These are phyloP conservation scores for Saccharum hybrid DNA, from an alignment of 202 grass and related monocot species.

Conservation along the genomic window DNA sequence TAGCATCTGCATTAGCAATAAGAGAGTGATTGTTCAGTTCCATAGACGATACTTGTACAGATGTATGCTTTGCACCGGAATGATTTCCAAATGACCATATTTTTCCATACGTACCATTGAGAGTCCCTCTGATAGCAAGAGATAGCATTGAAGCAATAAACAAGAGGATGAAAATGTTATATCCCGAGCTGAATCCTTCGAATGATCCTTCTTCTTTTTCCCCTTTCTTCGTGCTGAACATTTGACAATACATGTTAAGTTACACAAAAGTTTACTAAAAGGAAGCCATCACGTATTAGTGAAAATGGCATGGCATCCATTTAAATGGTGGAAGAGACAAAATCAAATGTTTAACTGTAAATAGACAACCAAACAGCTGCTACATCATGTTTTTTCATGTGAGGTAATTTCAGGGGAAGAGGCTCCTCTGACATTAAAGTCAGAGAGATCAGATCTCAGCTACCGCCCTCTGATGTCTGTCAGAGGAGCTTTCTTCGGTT, in stretches of 20 bases:
- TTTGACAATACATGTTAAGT: constrained; percentile 30
- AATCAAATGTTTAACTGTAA: constrained; percentile 5
- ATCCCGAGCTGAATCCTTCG: constrained; percentile 71
- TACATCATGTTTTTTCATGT: constrained; percentile 2
- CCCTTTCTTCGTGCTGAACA: constrained; percentile 78
- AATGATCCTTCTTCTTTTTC: constrained; percentile 91
- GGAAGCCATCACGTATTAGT: constrained; percentile 13
- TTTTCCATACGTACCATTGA: constrained; percentile 69
- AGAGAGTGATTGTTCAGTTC: constrained; percentile 28
- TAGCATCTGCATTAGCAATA: constrained; percentile 63
- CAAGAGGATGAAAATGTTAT: constrained; percentile 63
- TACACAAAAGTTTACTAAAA: constrained; percentile 36
- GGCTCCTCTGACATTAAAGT: neutral
- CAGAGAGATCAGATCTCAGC: neutral
- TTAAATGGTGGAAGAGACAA: neutral
- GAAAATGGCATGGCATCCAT: neutral
- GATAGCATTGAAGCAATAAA: constrained; percentile 88
- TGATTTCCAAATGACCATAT: neutral
- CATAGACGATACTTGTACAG: neutral
- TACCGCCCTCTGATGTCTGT: neutral
- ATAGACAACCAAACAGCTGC: constrained; percentile 1
- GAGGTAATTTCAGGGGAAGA: constrained; percentile 1
- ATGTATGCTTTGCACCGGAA: constrained; percentile 20
- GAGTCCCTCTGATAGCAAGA: constrained; percentile 91
- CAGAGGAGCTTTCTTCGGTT: neutral